These are phyloP conservation scores for Mycena indigotica DNA, from an alignment of 768 basidiomycete species.

Conservation along the genomic window DNA sequence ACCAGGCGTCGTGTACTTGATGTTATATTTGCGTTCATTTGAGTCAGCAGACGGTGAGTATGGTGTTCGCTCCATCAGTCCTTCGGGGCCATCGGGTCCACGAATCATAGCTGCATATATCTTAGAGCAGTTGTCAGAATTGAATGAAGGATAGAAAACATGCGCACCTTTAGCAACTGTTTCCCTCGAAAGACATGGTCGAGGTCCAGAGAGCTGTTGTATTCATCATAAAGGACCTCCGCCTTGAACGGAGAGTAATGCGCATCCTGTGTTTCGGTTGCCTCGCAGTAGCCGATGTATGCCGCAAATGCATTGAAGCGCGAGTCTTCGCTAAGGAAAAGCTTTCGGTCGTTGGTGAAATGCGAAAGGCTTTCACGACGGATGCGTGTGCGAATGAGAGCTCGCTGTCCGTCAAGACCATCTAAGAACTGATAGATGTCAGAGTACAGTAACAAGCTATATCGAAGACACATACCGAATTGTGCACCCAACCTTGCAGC, in stretches of 20 bases:
- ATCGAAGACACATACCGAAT: constrained; percentile 10
- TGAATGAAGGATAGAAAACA: not conserved
- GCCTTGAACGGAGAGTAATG: constrained; percentile 17
- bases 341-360: constrained; percentile 2
- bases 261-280: not conserved
- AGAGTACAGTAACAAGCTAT: not conserved
- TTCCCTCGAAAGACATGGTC: constrained; percentile 9
- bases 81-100: constrained; percentile 1
- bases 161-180: constrained; percentile 5
- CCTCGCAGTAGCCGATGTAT: constrained; percentile 8
- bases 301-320: constrained; percentile 11
- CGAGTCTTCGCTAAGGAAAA: constrained; percentile 6
- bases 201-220: constrained; percentile 2
- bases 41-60: not conserved
- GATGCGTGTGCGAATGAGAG: constrained; percentile 2
- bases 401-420: constrained; percentile 4
- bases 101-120: not conserved
- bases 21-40: not conserved
- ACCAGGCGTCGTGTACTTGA: not conserved
- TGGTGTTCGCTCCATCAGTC: constrained; percentile 3
- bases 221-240: constrained; percentile 13
- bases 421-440: constrained; percentile 4
- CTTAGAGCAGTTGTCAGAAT: not conserved
- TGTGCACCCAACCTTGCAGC: not conserved
- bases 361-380: constrained; percentile 8